Evolutionary conservation across 306 rosid genomes (phyloP).

Genomic region (Dryas drummondii): DNA sequence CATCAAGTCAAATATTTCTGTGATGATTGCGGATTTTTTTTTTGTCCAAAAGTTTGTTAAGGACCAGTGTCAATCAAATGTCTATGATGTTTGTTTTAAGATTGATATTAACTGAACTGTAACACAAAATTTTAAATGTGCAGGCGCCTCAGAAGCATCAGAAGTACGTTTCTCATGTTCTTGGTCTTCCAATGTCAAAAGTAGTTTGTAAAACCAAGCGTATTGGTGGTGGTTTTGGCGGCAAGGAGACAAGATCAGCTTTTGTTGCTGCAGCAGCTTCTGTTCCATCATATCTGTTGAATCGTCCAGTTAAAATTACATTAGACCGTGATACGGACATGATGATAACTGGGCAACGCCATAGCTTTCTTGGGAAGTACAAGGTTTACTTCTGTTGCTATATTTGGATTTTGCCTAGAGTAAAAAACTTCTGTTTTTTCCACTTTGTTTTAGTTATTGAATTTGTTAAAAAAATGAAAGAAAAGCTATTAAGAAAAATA

Average conservation of each 20-base stretch:
- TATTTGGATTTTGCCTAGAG: constrained; percentile 5
- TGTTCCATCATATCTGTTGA: constrained; percentile 81
- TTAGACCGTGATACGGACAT: constrained; percentile 89
- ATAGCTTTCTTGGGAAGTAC: constrained; percentile 94
- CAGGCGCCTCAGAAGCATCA: constrained; percentile 99
- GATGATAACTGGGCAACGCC: constrained; percentile 92
- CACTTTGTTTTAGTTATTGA: background rate
- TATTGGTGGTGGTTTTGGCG: constrained; percentile 98
- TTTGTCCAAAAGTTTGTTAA: background rate
- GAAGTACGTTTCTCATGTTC: constrained; percentile 78
- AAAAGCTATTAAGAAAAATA: background rate
- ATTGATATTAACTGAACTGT: background rate
- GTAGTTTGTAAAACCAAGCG: constrained; percentile 96
- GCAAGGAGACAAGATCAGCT: constrained; percentile 96
- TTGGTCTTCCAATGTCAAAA: constrained; percentile 88
- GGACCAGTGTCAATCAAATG: background rate
- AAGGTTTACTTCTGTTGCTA: constrained; percentile 49
- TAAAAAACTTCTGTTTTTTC: no score
- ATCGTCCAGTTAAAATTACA: constrained; percentile 75
- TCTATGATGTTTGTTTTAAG: constrained; percentile 5
- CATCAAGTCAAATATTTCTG: no score
- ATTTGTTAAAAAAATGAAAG: background rate
- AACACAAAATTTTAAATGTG: constrained; percentile 28
- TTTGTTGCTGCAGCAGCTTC: constrained; percentile 81
- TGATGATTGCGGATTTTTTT: background rate